Conservation (phyloP, 768 basidiomycete species). For the Coprinellus micaceus region DNA sequence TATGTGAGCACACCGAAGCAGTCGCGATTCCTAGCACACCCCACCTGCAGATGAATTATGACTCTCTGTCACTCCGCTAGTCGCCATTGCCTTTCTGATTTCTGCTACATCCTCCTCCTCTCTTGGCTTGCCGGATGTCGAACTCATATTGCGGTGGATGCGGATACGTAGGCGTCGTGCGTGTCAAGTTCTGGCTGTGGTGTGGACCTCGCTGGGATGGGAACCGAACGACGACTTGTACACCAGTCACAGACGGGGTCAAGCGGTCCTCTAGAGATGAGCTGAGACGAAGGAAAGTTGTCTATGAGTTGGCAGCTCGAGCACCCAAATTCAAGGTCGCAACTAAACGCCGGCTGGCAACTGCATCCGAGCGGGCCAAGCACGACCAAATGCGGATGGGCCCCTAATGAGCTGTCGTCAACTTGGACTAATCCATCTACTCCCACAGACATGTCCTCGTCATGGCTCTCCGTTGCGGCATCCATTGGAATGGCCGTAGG, state of each 20-base stretch:
- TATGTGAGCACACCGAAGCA: not conserved
- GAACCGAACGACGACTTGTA: not conserved
- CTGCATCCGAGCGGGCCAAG: not conserved
- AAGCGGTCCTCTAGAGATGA: not conserved
- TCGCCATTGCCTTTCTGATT: constrained; percentile 41
- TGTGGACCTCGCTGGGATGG: not conserved
- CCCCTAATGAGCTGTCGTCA: not conserved
- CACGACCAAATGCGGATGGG: not conserved
- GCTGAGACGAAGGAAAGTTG: not conserved
- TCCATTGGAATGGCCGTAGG: constrained; percentile 83
- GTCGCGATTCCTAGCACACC: constrained; percentile 8
- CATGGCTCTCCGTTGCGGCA: constrained; percentile 67
- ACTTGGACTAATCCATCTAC: constrained; percentile 2
- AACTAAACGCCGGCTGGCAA: no score
- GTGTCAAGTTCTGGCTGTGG: no score
- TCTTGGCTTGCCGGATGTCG: constrained; percentile 14
- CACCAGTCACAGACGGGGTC: no score
- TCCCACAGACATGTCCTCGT: constrained; percentile 32
- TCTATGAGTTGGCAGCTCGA: not conserved
- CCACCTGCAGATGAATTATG: constrained; percentile 26
- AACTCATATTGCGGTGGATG: constrained; percentile 12
- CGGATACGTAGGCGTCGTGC: no score
- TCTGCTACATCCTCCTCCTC: constrained; percentile 41
- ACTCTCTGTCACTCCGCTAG: constrained; percentile 25
- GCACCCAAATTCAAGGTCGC: not conserved